phyloP scores from a whole-genome alignment of 257 asterid species.

The Craterostigma plantagineum region DNA sequence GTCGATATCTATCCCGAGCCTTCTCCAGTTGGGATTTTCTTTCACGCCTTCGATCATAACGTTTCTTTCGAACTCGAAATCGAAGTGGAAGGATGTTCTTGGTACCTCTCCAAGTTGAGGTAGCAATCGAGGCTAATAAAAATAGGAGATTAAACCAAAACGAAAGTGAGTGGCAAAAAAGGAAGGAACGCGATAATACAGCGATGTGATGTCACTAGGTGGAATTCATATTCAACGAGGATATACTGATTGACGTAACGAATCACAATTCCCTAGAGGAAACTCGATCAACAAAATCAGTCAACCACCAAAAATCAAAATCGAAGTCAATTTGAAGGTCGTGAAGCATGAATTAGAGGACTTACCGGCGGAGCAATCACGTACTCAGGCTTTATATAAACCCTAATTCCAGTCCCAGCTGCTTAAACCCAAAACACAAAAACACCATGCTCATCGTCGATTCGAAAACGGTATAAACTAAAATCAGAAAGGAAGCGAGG shows the following conservation, averaged over 20 bases:
- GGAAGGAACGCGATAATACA: too few species aligned
- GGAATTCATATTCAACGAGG: too few species aligned
- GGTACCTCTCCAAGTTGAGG: slow-evolving; percentile 73
- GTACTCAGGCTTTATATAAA: slow-evolving; percentile 37
- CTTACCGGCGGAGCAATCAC: slow-evolving; percentile 49
- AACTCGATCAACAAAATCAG: too few species aligned
- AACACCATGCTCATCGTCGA: neutral
- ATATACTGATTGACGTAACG: too few species aligned
- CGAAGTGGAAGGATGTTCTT: slow-evolving; percentile 63
- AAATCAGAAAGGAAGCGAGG: neutral
- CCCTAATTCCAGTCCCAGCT: slow-evolving; percentile 52
- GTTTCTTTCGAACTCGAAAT: slow-evolving; percentile 79
- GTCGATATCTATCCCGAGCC: slow-evolving; percentile 43
- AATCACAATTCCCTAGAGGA: too few species aligned
- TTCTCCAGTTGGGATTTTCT: slow-evolving; percentile 77
- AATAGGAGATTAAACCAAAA: slow-evolving; percentile 1
- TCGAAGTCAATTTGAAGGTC: neutral
- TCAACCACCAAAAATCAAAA: neutral
- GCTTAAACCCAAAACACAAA: slow-evolving; percentile 10
- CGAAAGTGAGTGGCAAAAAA: too few species aligned
- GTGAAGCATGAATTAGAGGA: neutral
- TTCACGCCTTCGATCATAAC: slow-evolving; percentile 68
- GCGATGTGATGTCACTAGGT: too few species aligned
- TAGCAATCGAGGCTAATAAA: slow-evolving; percentile 46
- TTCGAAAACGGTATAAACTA: too few species aligned